Conservation (phyloP, 2,329 filamentous ascomycete genomes). For the Phaeosphaeria sp. region DNA sequence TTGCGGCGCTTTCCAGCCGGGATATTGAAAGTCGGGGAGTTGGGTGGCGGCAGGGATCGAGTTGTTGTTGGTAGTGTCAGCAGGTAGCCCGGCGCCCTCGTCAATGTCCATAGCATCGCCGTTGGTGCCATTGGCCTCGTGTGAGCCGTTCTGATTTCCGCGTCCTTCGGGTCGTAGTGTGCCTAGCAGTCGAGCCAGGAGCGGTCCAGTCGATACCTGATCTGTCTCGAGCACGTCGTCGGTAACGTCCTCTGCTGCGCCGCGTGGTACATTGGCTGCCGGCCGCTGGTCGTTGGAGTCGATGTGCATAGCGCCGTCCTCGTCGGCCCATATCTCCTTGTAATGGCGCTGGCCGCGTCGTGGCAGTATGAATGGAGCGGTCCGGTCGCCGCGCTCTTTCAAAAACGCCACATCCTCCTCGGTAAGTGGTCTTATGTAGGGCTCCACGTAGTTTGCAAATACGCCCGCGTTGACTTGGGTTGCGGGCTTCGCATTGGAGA, state of each 20-base stretch:
- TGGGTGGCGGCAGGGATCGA: constrained; percentile 72
- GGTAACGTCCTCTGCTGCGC: constrained; percentile 83
- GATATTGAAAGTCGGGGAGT: constrained; percentile 78
- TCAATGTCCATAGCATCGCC: constrained; percentile 57
- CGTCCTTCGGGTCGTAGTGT: constrained; percentile 78
- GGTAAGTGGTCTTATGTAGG: constrained; percentile 85
- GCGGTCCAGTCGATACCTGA: constrained; percentile 83
- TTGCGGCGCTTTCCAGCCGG: constrained; percentile 78
- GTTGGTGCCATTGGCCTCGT: constrained; percentile 62
- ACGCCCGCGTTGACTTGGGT: constrained; percentile 94
- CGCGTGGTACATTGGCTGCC: constrained; percentile 80
- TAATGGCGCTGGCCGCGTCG: constrained; percentile 85
- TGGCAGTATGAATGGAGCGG: constrained; percentile 84
- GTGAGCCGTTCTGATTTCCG: constrained; percentile 61
- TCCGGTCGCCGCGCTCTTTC: constrained; percentile 83
- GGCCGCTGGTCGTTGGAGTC: constrained; percentile 73
- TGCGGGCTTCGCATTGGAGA: constrained; percentile 89
- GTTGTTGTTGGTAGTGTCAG: constrained; percentile 45
- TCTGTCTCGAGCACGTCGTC: constrained; percentile 89
- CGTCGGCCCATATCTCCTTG: constrained; percentile 89
- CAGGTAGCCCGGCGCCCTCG: constrained; percentile 45
- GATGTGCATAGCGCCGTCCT: constrained; percentile 80
- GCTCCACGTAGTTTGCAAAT: constrained; percentile 90
- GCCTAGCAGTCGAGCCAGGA: constrained; percentile 81
- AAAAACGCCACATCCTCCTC: constrained; percentile 95